Evolutionary conservation across 352 stramenopile genomes (phyloP), one percentile per base, ranked within the genome.

Genomic region (Globisporangium cederbergense): DNA sequence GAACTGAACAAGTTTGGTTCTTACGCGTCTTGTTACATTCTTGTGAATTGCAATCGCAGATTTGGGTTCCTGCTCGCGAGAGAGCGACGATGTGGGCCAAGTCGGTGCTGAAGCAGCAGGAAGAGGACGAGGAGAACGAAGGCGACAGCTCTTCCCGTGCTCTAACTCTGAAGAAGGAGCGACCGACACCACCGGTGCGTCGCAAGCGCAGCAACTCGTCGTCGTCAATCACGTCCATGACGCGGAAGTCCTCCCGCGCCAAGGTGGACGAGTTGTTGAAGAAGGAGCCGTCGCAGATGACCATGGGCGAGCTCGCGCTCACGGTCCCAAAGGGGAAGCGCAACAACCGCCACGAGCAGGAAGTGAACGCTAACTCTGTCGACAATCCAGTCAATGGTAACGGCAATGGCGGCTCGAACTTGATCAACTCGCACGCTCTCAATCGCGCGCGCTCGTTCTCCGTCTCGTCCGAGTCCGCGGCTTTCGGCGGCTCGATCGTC

Each of bases 201-300:
- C 77, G 79, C 45, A 89, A 86, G 67, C 77, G 75, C 60, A 90
- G 77, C 72, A 83, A 79, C 42, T 85, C 79, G 65, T 68, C 77
- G n/a, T 79, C 73, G 3, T 83, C 75, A 5, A 70, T 82, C 16
- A 58, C 71, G 13, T 87, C 82, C 1, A 43, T 77, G 49, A 60
- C 74, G 2, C 55, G 47, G 11, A 66, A 52, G 20, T 64, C 52
- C 7, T 54, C 58, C 18, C 75, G 77, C 32, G 78, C 67, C 42
- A 88, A 86, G 64, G 76, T 81, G 34, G 74, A 85, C 14, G 77
- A 90, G 54, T 56, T 87, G 20, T 16, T 79, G 34, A 83, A 87
- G 73, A 91, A 93, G 49, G 79, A 90, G 63, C 80, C 79, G 2
- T 89, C 83, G 8, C 76, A 92, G 65, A 93, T 93, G 85, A 93